These are phyloP conservation scores for Quercus ilex DNA, from an alignment of 306 rosid species.

Conservation along the genomic window DNA sequence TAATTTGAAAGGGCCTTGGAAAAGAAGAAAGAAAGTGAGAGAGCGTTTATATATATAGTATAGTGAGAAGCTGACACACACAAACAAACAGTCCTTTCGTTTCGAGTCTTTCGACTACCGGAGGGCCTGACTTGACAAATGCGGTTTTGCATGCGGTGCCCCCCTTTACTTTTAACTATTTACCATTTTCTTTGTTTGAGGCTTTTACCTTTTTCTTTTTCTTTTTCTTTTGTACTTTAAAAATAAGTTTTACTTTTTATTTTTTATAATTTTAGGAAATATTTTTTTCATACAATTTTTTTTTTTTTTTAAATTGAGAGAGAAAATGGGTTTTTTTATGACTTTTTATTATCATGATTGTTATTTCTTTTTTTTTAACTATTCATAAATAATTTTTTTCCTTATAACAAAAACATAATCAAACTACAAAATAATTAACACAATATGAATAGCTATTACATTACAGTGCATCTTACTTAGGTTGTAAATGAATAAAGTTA, in stretches of 20 bases:
- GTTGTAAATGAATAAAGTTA: too few species aligned
- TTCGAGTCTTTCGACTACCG: neutral
- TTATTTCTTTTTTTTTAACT: too few species aligned
- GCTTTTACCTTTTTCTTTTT: neutral
- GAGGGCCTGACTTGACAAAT: too few species aligned
- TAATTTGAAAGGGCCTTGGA: conserved; percentile 19
- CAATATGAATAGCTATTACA: too few species aligned
- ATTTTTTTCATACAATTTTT: too few species aligned
- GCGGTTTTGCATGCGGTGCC: conserved; percentile 10
- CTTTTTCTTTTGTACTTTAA: neutral
- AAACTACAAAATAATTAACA: too few species aligned
- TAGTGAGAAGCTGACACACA: conserved; percentile 12
- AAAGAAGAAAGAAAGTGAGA: conserved; percentile 2
- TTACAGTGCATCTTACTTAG: too few species aligned
- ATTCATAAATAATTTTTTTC: too few species aligned
- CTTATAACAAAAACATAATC: too few species aligned
- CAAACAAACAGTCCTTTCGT: conserved; percentile 25
- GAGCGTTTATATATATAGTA: neutral
- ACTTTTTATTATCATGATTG: too few species aligned
- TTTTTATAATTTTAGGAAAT: neutral
- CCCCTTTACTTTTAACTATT: conserved; percentile 15
- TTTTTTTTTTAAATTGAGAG: too few species aligned
- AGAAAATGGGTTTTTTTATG: too few species aligned
- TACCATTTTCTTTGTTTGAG: neutral
- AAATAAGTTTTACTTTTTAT: neutral